Evolutionary conservation across 345 rosid species (phyloP), one percentile per base, ranked within the genome.

Genomic region (Pugionium dolabratum): DNA sequence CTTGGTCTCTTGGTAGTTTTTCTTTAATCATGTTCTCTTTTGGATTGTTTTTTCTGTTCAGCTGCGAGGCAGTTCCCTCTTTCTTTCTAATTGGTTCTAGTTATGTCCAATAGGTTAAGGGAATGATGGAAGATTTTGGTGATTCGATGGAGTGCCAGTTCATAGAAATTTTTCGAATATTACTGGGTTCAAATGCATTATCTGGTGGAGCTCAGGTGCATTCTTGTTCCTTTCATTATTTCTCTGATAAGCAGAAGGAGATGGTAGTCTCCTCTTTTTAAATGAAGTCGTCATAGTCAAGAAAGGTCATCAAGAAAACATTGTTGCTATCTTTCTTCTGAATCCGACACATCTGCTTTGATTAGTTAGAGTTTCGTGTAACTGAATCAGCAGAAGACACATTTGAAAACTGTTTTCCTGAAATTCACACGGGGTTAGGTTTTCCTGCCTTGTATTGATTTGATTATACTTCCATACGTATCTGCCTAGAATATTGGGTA

Each of bases 121-220:
- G 99, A 61, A 85, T 95, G 97, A 73, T 86, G 75, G 90, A 97
- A 55, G 98, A 91, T 72, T 91, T 91, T 67, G 96, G 91, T 68
- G 94, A 83, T 32, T 88, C 85, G 78, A 88, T 95, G 99, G 87
- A 95, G 54, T 95, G 96, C 82, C 98, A 95, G 59, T 95, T 95
- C 82, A 91, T 89, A 52, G 99, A 95, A 79, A 95, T 91, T 78
- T 85, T 95, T 55, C 93, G 99, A 39, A 91, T 87, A 81, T 86
- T 95, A 75, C 80, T 95, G 79, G 99, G 91, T 81, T 82, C 99
- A 9, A 84, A 82, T 69, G 80, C 97, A 57, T 72, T 84, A 61
- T 76, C 96, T 37, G 97, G 73, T 67, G 77, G 95, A 75, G 81
- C 87, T 56, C 97, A 90, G 96, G 97, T 90, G 48, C 73, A 45